Conservation (phyloP, 768 basidiomycete genomes). For the Panellus pusillus region DNA sequence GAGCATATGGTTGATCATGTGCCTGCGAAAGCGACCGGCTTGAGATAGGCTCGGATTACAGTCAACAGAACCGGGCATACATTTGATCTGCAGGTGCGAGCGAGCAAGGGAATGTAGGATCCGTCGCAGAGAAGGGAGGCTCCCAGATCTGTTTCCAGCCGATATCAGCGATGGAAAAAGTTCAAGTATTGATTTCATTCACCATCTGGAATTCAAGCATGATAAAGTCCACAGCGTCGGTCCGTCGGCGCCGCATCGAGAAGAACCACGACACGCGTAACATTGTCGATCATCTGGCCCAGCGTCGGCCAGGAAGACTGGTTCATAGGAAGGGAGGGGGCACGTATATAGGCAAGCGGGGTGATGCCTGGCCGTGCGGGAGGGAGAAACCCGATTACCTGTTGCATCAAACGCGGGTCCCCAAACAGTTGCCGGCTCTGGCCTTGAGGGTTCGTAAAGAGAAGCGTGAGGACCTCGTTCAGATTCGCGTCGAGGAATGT, state of each 20-base stretch:
- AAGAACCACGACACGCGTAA: conserved; percentile 48
- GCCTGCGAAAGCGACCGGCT: no score
- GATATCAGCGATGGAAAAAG: neutral
- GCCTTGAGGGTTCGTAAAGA: conserved; percentile 67
- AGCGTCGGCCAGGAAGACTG: conserved; percentile 48
- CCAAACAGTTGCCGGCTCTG: conserved; percentile 49
- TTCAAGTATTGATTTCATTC: neutral
- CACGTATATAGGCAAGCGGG: conserved; percentile 46
- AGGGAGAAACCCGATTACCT: conserved; percentile 30
- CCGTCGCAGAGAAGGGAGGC: conserved; percentile 39
- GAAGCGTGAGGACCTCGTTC: conserved; percentile 41
- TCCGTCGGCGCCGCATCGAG: conserved; percentile 38
- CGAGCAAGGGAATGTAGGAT: conserved; percentile 39
- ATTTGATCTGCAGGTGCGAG: conserved; percentile 36
- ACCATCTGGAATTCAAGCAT: conserved; percentile 43
- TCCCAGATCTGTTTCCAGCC: conserved; percentile 36
- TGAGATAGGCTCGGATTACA: no score
- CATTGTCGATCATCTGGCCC: conserved; percentile 44
- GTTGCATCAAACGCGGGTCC: conserved; percentile 51
- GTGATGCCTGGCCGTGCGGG: conserved; percentile 35
- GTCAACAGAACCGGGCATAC: conserved; percentile 14
- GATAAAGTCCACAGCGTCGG: conserved; percentile 33
- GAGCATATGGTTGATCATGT: conserved; percentile 43
- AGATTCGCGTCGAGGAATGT: no score
- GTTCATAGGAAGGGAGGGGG: conserved; percentile 40